Evolutionary conservation across 805 yeast species (phyloP).

Genomic region (Cyberlindnera sargentensis): DNA sequence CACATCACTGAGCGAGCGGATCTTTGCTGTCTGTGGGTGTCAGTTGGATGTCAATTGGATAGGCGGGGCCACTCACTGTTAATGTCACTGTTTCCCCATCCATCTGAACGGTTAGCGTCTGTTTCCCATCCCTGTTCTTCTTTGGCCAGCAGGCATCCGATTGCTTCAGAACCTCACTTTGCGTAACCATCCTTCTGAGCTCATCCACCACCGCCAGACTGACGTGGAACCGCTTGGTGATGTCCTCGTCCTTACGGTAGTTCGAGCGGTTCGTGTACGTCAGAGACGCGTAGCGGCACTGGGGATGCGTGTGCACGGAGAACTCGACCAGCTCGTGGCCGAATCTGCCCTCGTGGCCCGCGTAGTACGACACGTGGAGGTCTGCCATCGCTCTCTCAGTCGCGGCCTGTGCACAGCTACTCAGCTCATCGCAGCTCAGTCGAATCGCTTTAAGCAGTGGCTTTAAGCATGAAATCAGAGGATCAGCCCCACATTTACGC

Average conservation of each 20-base stretch:
- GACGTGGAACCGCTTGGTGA: conserved; percentile 30
- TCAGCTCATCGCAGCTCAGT: too few relatives aligned
- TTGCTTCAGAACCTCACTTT: conserved; percentile 34
- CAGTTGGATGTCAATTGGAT: background rate
- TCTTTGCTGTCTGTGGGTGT: conserved; percentile 24
- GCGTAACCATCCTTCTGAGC: conserved; percentile 28
- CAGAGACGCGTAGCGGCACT: conserved; percentile 25
- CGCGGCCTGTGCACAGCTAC: too few relatives aligned
- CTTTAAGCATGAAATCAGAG: too few relatives aligned
- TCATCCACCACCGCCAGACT: conserved; percentile 30
- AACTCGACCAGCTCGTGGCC: conserved; percentile 42
- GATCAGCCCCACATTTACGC: too few relatives aligned
- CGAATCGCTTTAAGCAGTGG: too few relatives aligned
- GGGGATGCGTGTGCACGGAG: conserved; percentile 24
- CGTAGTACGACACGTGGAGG: conserved; percentile 29
- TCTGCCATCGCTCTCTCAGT: too few relatives aligned
- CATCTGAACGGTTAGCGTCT: conserved; percentile 32
- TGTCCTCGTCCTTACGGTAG: conserved; percentile 35
- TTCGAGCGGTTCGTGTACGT: conserved; percentile 41
- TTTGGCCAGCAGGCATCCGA: conserved; percentile 36
- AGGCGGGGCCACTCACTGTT: background rate
- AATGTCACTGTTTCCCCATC: conserved; percentile 30
- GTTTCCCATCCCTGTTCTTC: conserved; percentile 33
- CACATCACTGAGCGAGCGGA: conserved; percentile 35
- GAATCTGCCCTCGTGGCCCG: conserved; percentile 36